Percentiles rank a stretch among this genome's conserved stretches.
These are phyloP conservation scores for Cynara cardunculus DNA, from an alignment of 129 eudicot genomes.

Conservation along the genomic window DNA sequence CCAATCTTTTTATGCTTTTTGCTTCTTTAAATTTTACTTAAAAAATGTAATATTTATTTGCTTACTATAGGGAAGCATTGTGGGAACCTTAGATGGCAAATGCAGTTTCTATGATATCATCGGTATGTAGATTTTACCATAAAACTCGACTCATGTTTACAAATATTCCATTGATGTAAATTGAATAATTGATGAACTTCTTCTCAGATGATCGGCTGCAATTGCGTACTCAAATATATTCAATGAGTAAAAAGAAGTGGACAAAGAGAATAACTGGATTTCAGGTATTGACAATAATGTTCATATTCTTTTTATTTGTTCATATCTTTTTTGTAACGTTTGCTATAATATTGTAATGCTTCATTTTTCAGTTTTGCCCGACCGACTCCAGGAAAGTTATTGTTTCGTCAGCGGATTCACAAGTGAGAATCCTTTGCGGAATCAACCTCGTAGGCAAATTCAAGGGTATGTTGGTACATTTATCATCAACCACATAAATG, in stretches of 20 bases:
- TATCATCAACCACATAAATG: not conserved
- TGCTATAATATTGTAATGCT: not conserved
- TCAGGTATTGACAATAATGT: constrained; percentile 41
- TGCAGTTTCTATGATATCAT: constrained; percentile 65
- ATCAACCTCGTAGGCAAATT: constrained; percentile 53
- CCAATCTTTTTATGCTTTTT: not conserved
- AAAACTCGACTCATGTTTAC: not conserved
- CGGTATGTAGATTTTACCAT: constrained; percentile 35
- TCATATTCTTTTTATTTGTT: not conserved
- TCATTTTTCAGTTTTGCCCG: constrained; percentile 62
- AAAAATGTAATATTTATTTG: constrained; percentile 3
- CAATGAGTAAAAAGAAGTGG: constrained; percentile 62
- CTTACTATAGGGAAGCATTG: constrained; percentile 70
- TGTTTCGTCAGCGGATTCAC: constrained; percentile 85
- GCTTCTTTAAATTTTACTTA: not conserved
- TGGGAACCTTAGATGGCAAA: constrained; percentile 76
- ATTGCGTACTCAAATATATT: constrained; percentile 44
- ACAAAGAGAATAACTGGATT: constrained; percentile 85
- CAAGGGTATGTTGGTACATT: constrained; percentile 46
- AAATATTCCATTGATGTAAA: not conserved
- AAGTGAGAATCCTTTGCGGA: constrained; percentile 64
- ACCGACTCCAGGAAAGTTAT: constrained; percentile 55
- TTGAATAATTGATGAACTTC: not conserved
- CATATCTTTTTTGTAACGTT: not conserved
- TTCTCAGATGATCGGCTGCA: constrained; percentile 50